Evolutionary conservation across 1,284 basidiomycete species (phyloP), one percentile per base, ranked within the genome.

Genomic region (Meira miltonrushii): DNA sequence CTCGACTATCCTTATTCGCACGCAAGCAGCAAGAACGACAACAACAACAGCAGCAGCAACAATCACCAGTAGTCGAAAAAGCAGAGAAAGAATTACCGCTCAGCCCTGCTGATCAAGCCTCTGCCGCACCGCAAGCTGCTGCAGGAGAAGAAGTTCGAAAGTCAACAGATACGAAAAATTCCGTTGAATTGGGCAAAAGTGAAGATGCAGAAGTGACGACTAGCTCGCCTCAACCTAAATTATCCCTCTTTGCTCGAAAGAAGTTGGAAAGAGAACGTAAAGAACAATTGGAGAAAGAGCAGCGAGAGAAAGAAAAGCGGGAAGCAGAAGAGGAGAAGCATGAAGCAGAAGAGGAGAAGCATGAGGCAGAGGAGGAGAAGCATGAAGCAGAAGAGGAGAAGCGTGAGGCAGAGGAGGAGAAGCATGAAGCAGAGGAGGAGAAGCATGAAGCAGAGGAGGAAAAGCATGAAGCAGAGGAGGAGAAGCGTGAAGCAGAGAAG

Each of bases 401-500:
- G 38, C 33, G n/a, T 19, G 19, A 11, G 23, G 15, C 6, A 33
- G 4, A n/a, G 25, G 28, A 19, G 9, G 17, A 41, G 5, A 2
- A 10, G 53, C 4, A 23, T 21, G 53, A 49, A 46, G 37, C 52
- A 25, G 21, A 5, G 39, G 52, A 48, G 19, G 4, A 33, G 41
- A 10, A 60, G 2, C 11, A 11, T 12, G 58, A 53, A 4, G 38
- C 25, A 12, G 51, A 25, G 7, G 47, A 1, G 15, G 53, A 55
- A 1, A 58, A n/a, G 48, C 84, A 87, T 57, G 82, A 80, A 17
- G 71, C 69, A 21, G 67, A 75, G 13, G 82, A 82, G 51, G 89
- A 89, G 67, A 84, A 84, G 39, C 76, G 79, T 23, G 84, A 87
- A 59, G 86, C 91, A 72, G 82, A 84, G 54, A 81, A 81, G 11